phyloP scores from a whole-genome alignment of 441 rosid species.

The Pelargonium australe region DNA sequence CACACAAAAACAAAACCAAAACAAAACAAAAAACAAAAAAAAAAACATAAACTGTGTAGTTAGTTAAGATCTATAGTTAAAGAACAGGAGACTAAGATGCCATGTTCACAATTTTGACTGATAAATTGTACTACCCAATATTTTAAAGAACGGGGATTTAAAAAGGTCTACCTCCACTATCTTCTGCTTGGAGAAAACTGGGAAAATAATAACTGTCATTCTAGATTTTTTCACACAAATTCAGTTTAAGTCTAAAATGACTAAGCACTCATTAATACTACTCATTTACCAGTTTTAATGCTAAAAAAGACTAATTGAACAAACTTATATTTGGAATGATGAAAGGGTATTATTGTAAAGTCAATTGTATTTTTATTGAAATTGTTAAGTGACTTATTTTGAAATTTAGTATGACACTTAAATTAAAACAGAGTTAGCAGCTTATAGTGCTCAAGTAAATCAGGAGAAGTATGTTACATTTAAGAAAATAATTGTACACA shows the following conservation, averaged over 20 bases:
- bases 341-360: too few relatives aligned
- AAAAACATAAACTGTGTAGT: neutral
- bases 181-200: neutral
- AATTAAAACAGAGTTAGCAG: neutral
- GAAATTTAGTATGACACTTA: too few relatives aligned
- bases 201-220: neutral
- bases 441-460: neutral
- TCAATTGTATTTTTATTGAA: too few relatives aligned
- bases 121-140: neutral
- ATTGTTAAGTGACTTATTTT: too few relatives aligned
- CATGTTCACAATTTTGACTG: neutral
- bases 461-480: neutral
- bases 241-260: too few relatives aligned
- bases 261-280: too few relatives aligned
- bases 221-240: too few relatives aligned
- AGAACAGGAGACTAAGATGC: neutral
- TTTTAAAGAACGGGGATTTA: neutral
- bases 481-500: neutral
- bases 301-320: too few relatives aligned
- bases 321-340: too few relatives aligned
- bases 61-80: neutral
- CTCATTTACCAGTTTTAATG: too few relatives aligned
- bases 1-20: too few relatives aligned
- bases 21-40: too few relatives aligned
- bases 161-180: conserved; percentile 1